Conservation (phyloP, 1,139 yeast genomes). For the Scheffersomyces illinoinensis region DNA sequence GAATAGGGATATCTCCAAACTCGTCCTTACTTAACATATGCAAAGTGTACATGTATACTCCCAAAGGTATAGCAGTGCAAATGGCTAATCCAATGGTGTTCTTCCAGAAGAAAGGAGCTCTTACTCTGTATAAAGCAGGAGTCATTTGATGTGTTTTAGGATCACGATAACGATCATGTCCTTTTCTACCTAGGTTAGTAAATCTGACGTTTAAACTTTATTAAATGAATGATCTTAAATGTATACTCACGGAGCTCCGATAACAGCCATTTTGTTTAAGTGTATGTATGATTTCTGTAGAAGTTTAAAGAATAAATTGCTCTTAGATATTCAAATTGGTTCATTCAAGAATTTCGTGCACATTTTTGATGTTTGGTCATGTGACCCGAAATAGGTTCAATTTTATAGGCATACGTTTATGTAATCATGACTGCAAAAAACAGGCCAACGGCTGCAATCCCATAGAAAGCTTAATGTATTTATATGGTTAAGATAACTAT, state of each 20-base stretch:
- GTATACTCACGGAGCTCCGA: constrained; percentile 41
- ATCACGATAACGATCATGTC: constrained; percentile 59
- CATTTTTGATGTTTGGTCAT: neutral
- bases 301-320: neutral
- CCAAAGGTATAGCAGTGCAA: constrained; percentile 62
- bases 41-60: constrained; percentile 76
- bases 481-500: neutral
- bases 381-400: neutral
- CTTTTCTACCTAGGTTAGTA: constrained; percentile 22
- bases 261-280: constrained; percentile 27
- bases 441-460: neutral
- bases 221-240: neutral
- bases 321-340: neutral
- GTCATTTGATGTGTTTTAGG: constrained; percentile 85
- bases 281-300: neutral
- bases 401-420: neutral
- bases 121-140: constrained; percentile 88
- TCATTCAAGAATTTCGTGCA: neutral
- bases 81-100: constrained; percentile 65
- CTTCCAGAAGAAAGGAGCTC: constrained; percentile 80
- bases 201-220: neutral
- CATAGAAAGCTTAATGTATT: neutral
- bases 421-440: neutral
- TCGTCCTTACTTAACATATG: constrained; percentile 75
- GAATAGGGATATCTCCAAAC: constrained; percentile 87